phyloP scores from a whole-genome alignment of 768 basidiomycete species.

The Xerocomus brunneocitrinus region DNA sequence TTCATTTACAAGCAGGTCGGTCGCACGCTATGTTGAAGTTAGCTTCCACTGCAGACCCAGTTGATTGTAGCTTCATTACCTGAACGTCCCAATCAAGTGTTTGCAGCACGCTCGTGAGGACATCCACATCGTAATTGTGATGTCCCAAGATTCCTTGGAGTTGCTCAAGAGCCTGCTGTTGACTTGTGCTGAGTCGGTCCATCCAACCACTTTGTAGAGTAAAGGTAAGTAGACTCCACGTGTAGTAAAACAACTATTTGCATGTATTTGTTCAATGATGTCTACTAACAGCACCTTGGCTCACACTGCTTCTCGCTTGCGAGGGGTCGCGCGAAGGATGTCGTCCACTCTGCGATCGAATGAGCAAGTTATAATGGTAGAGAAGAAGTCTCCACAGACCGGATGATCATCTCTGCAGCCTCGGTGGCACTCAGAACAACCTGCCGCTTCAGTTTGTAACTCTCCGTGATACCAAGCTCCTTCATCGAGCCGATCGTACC shows the following conservation, averaged over 20 bases:
- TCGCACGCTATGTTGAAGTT: neutral
- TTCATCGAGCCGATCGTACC: conserved; percentile 87
- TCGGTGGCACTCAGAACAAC: conserved; percentile 93
- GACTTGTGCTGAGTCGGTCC: conserved; percentile 1
- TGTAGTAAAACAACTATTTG: neutral
- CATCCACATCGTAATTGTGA: neutral
- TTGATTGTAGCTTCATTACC: neutral
- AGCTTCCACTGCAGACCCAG: neutral
- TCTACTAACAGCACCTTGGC: neutral
- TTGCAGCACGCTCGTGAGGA: neutral
- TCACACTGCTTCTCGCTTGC: conserved; percentile 78
- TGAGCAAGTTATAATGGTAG: neutral
- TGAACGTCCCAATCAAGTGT: neutral
- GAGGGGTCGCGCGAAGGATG: conserved; percentile 80
- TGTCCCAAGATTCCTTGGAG: conserved; percentile 7
- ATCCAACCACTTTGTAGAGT: neutral
- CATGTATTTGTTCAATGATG: neutral
- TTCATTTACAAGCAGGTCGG: neutral
- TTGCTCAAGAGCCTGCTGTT: conserved; percentile 12
- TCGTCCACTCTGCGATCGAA: conserved; percentile 70
- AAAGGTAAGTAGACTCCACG: neutral
- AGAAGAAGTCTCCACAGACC: conserved; percentile 43
- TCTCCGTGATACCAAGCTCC: conserved; percentile 87
- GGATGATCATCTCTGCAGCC: conserved; percentile 97
- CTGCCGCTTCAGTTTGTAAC: conserved; percentile 95